These are phyloP conservation scores for Bocquillonia castaneifolia DNA, from an alignment of 441 rosid species.

Conservation along the genomic window DNA sequence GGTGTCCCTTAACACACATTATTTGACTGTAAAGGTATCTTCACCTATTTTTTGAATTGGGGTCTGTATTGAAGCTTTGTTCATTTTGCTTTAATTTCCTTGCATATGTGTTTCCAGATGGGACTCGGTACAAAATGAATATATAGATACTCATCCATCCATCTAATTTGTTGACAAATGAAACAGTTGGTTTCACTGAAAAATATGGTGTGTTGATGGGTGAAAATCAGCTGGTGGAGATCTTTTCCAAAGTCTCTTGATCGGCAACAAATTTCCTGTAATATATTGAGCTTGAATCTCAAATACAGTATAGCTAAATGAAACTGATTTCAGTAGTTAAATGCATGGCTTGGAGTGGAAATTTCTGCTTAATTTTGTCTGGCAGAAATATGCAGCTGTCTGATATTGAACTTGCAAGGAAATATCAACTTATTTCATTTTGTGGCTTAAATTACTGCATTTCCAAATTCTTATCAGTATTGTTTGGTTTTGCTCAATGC, in stretches of 20 bases:
- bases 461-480: too few species aligned
- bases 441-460: too few species aligned
- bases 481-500: too few species aligned
- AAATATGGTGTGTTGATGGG: slow-evolving; percentile 51
- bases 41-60: too few species aligned
- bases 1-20: too few species aligned
- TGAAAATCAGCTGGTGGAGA: slow-evolving; percentile 52
- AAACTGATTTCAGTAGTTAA: too few species aligned
- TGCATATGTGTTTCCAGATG: too few species aligned
- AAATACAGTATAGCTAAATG: neutral
- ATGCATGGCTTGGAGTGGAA: neutral
- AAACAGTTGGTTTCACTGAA: slow-evolving; percentile 32
- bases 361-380: neutral
- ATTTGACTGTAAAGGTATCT: too few species aligned
- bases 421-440: neutral
- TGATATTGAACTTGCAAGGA: neutral
- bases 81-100: slow-evolving; percentile 8
- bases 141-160: slow-evolving; percentile 52
- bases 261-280: neutral
- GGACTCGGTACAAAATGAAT: slow-evolving; percentile 59
- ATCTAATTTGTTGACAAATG: slow-evolving; percentile 27
- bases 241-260: slow-evolving; percentile 39
- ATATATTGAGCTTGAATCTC: neutral
- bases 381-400: neutral
- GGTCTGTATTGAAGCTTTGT: too few species aligned